phyloP scores from a whole-genome alignment of 1,139 yeast genomes.

The Kluyveromyces sp. region DNA sequence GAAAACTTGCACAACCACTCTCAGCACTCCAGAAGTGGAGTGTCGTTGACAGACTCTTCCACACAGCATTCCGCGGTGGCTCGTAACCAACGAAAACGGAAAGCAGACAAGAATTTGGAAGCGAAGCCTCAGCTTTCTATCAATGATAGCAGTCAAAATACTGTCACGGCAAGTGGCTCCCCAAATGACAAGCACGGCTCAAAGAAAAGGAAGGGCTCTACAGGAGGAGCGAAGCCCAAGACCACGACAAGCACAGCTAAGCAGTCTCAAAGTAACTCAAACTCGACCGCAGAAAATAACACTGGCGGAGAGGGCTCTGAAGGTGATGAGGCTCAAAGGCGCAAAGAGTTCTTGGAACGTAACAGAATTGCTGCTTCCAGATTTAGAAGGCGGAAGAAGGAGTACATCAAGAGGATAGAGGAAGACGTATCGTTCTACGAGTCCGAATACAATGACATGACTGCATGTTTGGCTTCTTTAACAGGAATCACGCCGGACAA shows the following conservation, averaged over 20 bases:
- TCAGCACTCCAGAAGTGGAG: too few relatives aligned
- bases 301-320: too few relatives aligned
- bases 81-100: background rate
- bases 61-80: too few relatives aligned
- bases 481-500: constrained; percentile 8
- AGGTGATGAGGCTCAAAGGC: constrained; percentile 52
- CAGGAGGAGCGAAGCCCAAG: background rate
- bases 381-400: constrained; percentile 92
- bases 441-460: constrained; percentile 61
- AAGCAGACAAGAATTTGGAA: background rate
- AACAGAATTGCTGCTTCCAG: constrained; percentile 93
- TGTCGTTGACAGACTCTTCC: too few relatives aligned
- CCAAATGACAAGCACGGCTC: background rate
- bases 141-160: background rate
- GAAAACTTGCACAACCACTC: background rate
- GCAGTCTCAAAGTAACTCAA: background rate
- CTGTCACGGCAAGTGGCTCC: background rate
- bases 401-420: constrained; percentile 77
- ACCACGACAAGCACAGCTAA: background rate
- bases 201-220: constrained; percentile 2
- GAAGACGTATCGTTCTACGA: constrained; percentile 64
- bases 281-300: constrained; percentile 13
- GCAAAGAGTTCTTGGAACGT: constrained; percentile 78
- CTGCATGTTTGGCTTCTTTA: constrained; percentile 24
- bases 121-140: background rate